phyloP scores from a whole-genome alignment of 805 yeast genomes.

The Kodamaea fukazawae region DNA sequence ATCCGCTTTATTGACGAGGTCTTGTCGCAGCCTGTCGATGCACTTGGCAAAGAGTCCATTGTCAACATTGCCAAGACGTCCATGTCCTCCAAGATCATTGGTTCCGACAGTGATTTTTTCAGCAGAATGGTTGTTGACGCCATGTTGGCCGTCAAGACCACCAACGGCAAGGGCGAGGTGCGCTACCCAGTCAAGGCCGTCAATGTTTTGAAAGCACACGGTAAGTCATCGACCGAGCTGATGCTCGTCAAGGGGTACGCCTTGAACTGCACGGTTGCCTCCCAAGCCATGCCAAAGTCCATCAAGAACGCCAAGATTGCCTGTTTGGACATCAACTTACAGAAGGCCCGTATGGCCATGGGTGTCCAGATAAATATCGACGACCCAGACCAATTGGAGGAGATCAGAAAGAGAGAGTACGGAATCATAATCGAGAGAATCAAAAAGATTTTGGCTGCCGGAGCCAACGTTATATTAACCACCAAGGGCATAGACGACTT shows the following conservation, averaged over 20 bases:
- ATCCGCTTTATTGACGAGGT: constrained; percentile 82
- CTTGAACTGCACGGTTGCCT: constrained; percentile 92
- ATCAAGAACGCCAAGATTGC: constrained; percentile 77
- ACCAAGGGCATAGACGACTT: constrained; percentile 95
- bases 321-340: constrained; percentile 85
- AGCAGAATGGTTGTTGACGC: constrained; percentile 92
- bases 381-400: constrained; percentile 96
- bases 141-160: constrained; percentile 89
- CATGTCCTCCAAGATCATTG: constrained; percentile 95
- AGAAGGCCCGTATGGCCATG: constrained; percentile 95
- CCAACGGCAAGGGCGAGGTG: constrained; percentile 80
- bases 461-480: constrained; percentile 90
- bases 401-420: constrained; percentile 83
- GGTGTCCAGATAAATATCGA: constrained; percentile 96
- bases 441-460: constrained; percentile 74
- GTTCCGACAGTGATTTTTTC: constrained; percentile 89
- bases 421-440: constrained; percentile 83
- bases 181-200: constrained; percentile 97
- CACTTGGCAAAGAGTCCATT: constrained; percentile 78
- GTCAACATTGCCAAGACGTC: constrained; percentile 93
- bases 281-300: constrained; percentile 89
- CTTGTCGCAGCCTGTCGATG: constrained; percentile 74
- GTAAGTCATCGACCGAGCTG: constrained; percentile 87
- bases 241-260: constrained; percentile 91
- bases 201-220: constrained; percentile 93